Evolutionary conservation across 176 grass and related monocot genomes (phyloP).

Genomic region (Oryza brachyantha): DNA sequence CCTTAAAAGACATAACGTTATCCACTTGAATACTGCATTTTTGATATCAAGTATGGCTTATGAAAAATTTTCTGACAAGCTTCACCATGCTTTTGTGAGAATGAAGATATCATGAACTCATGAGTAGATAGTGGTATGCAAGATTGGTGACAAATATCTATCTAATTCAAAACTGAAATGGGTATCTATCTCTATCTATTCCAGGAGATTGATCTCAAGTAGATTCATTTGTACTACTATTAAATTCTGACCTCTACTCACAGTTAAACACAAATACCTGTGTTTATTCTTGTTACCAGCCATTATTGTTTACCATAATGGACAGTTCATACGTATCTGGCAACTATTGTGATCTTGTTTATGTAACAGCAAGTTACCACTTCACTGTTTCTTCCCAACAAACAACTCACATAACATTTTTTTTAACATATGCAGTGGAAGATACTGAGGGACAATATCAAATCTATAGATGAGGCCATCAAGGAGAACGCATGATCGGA

Average conservation of each 20-base stretch:
- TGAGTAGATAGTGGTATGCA: background rate
- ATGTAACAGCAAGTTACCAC: no score
- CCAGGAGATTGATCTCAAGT: background rate
- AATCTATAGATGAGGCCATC: slow-evolving; percentile 42
- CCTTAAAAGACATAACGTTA: background rate
- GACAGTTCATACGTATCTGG: background rate
- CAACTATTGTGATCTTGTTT: background rate
- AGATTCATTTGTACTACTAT: background rate
- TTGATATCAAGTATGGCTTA: background rate
- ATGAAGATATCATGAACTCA: background rate
- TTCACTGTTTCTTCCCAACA: background rate
- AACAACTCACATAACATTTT: background rate
- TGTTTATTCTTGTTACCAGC: background rate
- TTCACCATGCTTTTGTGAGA: background rate
- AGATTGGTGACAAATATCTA: background rate
- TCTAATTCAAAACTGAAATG: background rate
- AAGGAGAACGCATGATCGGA: slow-evolving; percentile 37
- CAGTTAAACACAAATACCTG: background rate
- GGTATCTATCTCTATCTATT: background rate
- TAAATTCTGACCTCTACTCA: background rate
- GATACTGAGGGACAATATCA: slow-evolving; percentile 42
- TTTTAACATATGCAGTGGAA: slow-evolving; percentile 41
- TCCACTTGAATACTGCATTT: background rate
- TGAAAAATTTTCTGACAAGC: background rate
- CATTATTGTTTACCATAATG: background rate